Conservation (phyloP, 2,329 filamentous ascomycete genomes). For the Myriosclerotinia duriaeana region DNA sequence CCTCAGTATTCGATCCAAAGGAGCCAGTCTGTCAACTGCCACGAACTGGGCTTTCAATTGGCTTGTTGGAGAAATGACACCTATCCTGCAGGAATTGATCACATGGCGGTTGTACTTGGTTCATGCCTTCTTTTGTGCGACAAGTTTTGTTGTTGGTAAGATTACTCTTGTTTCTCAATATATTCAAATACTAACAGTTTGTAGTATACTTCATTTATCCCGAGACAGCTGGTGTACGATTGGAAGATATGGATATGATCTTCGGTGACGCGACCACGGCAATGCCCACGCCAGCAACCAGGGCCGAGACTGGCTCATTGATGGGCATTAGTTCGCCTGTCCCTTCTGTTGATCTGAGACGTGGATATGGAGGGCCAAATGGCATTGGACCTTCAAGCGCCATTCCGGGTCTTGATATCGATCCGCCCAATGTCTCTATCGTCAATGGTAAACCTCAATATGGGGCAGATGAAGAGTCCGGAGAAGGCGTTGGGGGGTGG, state of each 20-base stretch:
- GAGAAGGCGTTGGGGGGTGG: slow-evolving; percentile 65
- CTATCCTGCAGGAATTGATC: slow-evolving; percentile 87
- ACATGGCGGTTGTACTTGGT: slow-evolving; percentile 92
- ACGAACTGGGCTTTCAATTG: slow-evolving; percentile 99
- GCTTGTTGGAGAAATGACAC: slow-evolving; percentile 93
- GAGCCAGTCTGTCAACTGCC: slow-evolving; percentile 91
- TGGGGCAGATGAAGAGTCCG: slow-evolving; percentile 38
- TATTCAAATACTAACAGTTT: slow-evolving; percentile 16
- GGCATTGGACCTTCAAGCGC: slow-evolving; percentile 60
- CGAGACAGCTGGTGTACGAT: slow-evolving; percentile 88
- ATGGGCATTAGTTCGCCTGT: slow-evolving; percentile 77
- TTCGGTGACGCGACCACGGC: slow-evolving; percentile 91
- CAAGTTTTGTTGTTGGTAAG: slow-evolving; percentile 94
- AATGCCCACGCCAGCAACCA: slow-evolving; percentile 73
- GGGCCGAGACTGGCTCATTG: slow-evolving; percentile 78
- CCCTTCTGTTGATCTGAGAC: slow-evolving; percentile 71
- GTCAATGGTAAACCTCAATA: slow-evolving; percentile 51
- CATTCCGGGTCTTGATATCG: slow-evolving; percentile 79
- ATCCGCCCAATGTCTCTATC: slow-evolving; percentile 65
- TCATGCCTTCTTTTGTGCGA: slow-evolving; percentile 94
- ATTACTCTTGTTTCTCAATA: slow-evolving; percentile 31
- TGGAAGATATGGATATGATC: slow-evolving; percentile 94
- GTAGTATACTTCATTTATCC: slow-evolving; percentile 96
- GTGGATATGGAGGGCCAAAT: slow-evolving; percentile 42
- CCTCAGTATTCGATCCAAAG: slow-evolving; percentile 93